phyloP scores from a whole-genome alignment of 225 moss, liverwort and hornwort genomes.

The Polytrichum formosum region DNA sequence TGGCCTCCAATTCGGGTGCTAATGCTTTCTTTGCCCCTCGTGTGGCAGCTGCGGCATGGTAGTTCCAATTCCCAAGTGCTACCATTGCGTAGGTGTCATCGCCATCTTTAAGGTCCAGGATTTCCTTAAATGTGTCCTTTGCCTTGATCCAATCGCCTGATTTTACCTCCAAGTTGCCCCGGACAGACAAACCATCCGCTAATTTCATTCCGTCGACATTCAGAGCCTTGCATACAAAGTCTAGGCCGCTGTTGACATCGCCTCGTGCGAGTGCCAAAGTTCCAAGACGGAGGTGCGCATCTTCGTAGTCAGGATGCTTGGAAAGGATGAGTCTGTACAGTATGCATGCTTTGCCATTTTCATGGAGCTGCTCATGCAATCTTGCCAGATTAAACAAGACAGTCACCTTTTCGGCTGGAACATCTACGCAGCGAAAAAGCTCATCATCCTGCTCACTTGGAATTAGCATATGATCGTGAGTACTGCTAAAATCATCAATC shows the following conservation, averaged over 20 bases:
- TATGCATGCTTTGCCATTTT: conserved; percentile 85
- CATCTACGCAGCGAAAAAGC: conserved; percentile 60
- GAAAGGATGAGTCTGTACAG: conserved; percentile 83
- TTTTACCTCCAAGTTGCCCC: conserved; percentile 86
- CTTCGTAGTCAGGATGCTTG: conserved; percentile 89
- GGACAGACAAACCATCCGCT: conserved; percentile 80
- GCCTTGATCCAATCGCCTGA: conserved; percentile 97
- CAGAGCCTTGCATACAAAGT: conserved; percentile 77
- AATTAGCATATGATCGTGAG: conserved; percentile 45
- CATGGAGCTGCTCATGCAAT: conserved; percentile 83
- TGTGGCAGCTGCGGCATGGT: conserved; percentile 67
- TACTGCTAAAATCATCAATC: conserved; percentile 73
- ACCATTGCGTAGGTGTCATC: conserved; percentile 84
- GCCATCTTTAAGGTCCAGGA: conserved; percentile 73
- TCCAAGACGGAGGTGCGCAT: conserved; percentile 89
- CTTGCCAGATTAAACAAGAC: conserved; percentile 91
- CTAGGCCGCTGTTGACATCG: conserved; percentile 63
- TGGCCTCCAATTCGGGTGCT: conserved; percentile 89
- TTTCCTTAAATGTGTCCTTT: conserved; percentile 89
- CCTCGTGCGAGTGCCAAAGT: conserved; percentile 88
- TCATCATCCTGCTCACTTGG: conserved; percentile 64
- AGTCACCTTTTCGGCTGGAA: conserved; percentile 92
- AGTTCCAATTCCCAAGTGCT: conserved; percentile 96
- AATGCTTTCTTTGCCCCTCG: conserved; percentile 76
- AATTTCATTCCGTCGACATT: conserved; percentile 61